Conservation (phyloP, 2,329 filamentous ascomycete genomes). For the Epichloe gansuensis region DNA sequence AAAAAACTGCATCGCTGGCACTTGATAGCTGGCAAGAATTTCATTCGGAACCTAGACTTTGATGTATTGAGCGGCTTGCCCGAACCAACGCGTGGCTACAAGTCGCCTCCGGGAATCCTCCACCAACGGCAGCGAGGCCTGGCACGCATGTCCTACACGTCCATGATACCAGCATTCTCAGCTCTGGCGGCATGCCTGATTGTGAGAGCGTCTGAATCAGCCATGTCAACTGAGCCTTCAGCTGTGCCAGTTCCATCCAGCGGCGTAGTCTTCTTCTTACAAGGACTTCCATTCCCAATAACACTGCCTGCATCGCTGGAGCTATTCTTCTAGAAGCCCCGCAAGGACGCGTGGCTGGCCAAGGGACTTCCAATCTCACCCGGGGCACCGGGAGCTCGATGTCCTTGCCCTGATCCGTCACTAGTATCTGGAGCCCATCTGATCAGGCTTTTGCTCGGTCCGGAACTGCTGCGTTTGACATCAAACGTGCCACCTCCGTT, state of each 20-base stretch:
- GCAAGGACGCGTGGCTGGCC: slow-evolving; percentile 27
- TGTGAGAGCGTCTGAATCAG: too few relatives aligned
- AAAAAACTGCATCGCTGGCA: too few relatives aligned
- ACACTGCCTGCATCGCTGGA: slow-evolving; percentile 5
- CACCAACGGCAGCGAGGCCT: too few relatives aligned
- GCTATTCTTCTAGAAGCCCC: slow-evolving; percentile 20
- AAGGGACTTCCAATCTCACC: slow-evolving; percentile 60
- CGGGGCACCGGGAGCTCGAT: slow-evolving; percentile 40
- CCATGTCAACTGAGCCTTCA: too few relatives aligned
- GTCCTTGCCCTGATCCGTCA: slow-evolving; percentile 26
- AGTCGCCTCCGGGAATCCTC: too few relatives aligned
- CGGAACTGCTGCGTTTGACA: slow-evolving; percentile 39
- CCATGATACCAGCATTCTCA: too few relatives aligned
- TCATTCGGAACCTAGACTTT: too few relatives aligned
- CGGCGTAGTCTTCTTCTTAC: slow-evolving; percentile 7
- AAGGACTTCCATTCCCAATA: slow-evolving; percentile 7
- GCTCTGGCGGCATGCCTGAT: too few relatives aligned
- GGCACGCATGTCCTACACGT: too few relatives aligned
- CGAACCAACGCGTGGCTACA: too few relatives aligned
- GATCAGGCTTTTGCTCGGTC: slow-evolving; percentile 28
- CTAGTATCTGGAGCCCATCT: slow-evolving; percentile 43
- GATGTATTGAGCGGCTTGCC: too few relatives aligned
- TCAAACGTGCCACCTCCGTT: slow-evolving; percentile 90
- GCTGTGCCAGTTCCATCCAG: slow-evolving; percentile 9
- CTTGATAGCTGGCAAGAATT: too few relatives aligned